These are phyloP conservation scores for Simplicillium aogashimaense DNA, from an alignment of 2,329 filamentous ascomycete genomes.

Conservation along the genomic window DNA sequence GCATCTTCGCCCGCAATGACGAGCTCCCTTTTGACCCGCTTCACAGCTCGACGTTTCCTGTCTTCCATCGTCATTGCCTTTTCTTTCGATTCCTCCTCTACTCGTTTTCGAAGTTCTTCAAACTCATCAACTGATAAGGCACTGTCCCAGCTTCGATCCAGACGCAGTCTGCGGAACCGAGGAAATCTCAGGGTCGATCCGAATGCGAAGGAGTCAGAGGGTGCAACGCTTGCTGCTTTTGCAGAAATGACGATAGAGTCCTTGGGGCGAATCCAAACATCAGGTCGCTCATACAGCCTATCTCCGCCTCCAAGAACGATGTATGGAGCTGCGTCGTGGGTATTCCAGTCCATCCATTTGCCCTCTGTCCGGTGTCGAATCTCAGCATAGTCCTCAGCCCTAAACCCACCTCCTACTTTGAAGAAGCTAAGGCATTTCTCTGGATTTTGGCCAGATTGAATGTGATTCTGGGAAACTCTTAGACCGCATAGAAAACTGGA, in stretches of 20 bases:
- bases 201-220: constrained; percentile 69
- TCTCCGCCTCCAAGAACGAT: constrained; percentile 70
- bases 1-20: constrained; percentile 60
- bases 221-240: constrained; percentile 72
- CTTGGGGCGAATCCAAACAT: constrained; percentile 85
- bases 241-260: constrained; percentile 83
- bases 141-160: constrained; percentile 77
- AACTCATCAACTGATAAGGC: constrained; percentile 75
- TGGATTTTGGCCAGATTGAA: constrained; percentile 46
- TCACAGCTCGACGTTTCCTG: constrained; percentile 40
- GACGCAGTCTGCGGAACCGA: constrained; percentile 69
- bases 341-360: constrained; percentile 85
- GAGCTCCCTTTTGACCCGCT: constrained; percentile 59
- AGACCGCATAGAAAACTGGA: constrained; percentile 89
- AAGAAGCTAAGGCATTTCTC: constrained; percentile 91
- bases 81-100: constrained; percentile 60
- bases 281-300: constrained; percentile 65
- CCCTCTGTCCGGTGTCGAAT: constrained; percentile 78
- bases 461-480: constrained; percentile 59
- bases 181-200: constrained; percentile 80
- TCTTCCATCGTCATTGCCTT: constrained; percentile 73
- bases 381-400: constrained; percentile 71
- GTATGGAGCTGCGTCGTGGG: constrained; percentile 59
- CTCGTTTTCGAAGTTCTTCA: constrained; percentile 55
- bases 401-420: constrained; percentile 94